Evolutionary conservation across 257 asterid species (phyloP), one percentile per base, ranked within the genome.

Genomic region (Nicotiana otophora): DNA sequence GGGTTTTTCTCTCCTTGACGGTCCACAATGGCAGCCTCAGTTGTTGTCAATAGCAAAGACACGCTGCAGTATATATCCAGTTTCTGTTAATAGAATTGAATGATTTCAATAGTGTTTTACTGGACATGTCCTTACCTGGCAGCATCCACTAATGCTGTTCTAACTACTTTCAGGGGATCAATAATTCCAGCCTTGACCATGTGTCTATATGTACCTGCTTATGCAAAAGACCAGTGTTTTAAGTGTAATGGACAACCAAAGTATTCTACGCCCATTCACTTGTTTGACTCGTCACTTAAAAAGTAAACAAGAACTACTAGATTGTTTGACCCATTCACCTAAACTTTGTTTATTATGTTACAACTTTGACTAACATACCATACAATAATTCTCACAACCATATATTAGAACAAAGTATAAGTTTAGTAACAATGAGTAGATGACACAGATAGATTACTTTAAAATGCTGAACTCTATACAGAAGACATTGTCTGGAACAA

Each of bases 151-250:
- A 92, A 89, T 67, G 97, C 98, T 80, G 98, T 92, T 88, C 97
- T 86, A 85, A 92, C 89, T 58, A 92, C 97, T 84, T 92, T 94
- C 67, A 92, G 81, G 16, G 98, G 97, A 85, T 94, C 98, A 34
- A 94, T 86, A 34, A 94, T 94, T 84, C 98, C 98, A 87, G 93
- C 90, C 84, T 89, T 88, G 85, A 92, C 95, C 98, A 94, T 92
- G 92, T 94, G 87, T 26, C 88, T 91, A 23, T 91, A 94, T 58
- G 87, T 83, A 85, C 92, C 97, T 93, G 93, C 79, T 84, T 75
- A 42, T 1, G 84, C 61, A 70, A 23, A 74, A 74, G 42, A 74
- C 39, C 11, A 39, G 46, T 39, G 10, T 39, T 8, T 39, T 39
- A 39, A 39, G 46, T 39, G 46, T 39, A 39, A 39, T 39, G 46